phyloP scores from a whole-genome alignment of 179 eudicot genomes.

The Spinacia oleracea region DNA sequence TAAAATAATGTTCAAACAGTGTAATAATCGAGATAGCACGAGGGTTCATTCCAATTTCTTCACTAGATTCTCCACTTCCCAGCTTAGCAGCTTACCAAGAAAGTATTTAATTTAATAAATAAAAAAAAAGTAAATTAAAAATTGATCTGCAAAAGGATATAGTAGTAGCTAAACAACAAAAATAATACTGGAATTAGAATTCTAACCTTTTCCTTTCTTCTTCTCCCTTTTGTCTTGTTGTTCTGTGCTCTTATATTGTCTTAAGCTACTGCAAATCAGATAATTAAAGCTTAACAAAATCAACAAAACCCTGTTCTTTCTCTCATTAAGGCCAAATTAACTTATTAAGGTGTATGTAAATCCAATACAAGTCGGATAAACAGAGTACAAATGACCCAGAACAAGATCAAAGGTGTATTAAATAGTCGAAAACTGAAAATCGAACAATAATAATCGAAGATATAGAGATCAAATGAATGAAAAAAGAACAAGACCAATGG shows the following conservation, averaged over 20 bases:
- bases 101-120: conserved; percentile 18
- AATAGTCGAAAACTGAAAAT: no score
- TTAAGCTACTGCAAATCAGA: conserved; percentile 16
- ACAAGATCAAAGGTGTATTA: no score
- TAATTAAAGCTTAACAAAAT: neutral
- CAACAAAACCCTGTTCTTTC: neutral
- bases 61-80: conserved; percentile 38
- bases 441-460: no score
- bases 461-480: no score
- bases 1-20: neutral
- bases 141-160: conserved; percentile 16
- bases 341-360: neutral
- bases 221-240: conserved; percentile 15
- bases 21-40: conserved; percentile 42
- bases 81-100: conserved; percentile 26
- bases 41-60: conserved; percentile 33
- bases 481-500: no score
- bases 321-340: neutral
- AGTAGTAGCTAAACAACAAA: neutral
- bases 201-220: conserved; percentile 16
- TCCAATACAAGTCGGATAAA: neutral
- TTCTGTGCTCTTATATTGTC: conserved; percentile 17
- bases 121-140: neutral
- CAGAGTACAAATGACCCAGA: no score
- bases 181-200: conserved; percentile 8